Base-by-base conservation (phyloP, 2,329 filamentous ascomycete genomes). In the Elsinoe batatas region DNA sequence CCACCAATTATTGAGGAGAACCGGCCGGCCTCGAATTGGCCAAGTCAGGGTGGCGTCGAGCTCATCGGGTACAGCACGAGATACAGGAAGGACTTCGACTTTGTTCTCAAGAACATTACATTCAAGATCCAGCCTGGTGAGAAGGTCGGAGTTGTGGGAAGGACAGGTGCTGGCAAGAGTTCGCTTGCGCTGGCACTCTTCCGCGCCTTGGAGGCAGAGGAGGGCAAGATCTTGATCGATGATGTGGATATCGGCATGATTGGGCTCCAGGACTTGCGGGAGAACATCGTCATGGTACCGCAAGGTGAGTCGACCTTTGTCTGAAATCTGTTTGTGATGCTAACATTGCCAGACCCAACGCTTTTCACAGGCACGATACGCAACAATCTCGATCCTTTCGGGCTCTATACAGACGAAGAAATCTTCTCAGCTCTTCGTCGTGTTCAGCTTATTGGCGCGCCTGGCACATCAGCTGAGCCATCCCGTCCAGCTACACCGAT, bases 151-250 rank as follows among this genome's bases (percentile, higher is more conserved):
- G 94, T 98, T 57, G 93, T 97, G 30, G 93, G 93, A 54, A 83
- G 93, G 58, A 98, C 93, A 0, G 93, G 93, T 59, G 93, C 93
- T 3, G 93, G 93, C 57, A 98, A 98, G 78, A 96, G 90, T 67
- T 97, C 93, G 3, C 77, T 98, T 54, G 91, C 93, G 0, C 76
- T 97, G 58, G 91, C 93, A 3, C 78, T 98, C 22, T 97, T 98
- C 82, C 84, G 93, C 57, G 90, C 90, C 1, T 76, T 98, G 1
- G 93, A 98, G 71, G 90, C 93, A 0, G 90, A 95, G 64, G 79
- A 82, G 61, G 93, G 93, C 64, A 88, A 86, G 68, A 95, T 98
- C 59, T 67, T 94, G 17, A 88, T 98, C 54, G 93, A 98, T 62
- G 86, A 84, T 60, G 74, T 98, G n/a, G 88, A 97, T 64, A 89